A percentile compares a stretch with the other conserved stretches of the same genome.
Conservation (phyloP, 352 stramenopile species). For the Globisporangium canariense region DNA sequence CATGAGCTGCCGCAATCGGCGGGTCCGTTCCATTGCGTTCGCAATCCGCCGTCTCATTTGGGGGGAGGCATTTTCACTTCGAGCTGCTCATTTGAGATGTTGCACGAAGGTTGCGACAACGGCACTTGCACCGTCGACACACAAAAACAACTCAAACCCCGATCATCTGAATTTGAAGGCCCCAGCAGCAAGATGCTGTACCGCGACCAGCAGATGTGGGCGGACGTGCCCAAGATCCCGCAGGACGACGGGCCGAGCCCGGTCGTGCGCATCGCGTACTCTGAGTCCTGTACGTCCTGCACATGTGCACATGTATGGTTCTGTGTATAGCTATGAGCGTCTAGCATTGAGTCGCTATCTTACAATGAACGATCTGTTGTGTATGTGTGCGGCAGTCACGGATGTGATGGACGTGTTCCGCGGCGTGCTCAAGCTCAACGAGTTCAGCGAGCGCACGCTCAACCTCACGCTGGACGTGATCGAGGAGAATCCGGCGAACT, state of each 20-base stretch:
- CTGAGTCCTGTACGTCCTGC: constrained; percentile 48
- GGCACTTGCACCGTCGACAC: background rate
- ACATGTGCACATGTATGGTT: background rate
- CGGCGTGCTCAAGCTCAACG: constrained; percentile 88
- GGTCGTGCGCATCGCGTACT: constrained; percentile 80
- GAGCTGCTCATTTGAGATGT: background rate
- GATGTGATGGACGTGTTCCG: constrained; percentile 95
- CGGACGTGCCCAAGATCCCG: constrained; percentile 79
- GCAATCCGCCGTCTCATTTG: background rate
- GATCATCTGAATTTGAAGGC: background rate
- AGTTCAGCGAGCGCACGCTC: constrained; percentile 90
- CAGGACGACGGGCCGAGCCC: constrained; percentile 81
- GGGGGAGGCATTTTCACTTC: background rate
- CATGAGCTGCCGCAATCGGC: background rate
- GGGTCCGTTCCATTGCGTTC: background rate
- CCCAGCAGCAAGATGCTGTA: constrained; percentile 37
- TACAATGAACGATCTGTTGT: background rate
- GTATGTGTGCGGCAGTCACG: constrained; percentile 38
- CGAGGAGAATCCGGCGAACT: constrained; percentile 96
- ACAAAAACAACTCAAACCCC: background rate
- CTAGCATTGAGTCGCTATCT: background rate
- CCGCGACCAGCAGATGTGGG: constrained; percentile 63
- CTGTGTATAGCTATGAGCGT: background rate
- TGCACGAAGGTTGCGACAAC: constrained; percentile 2
- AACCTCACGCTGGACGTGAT: constrained; percentile 91